A percentile compares a stretch with the other conserved stretches of the same genome.
Evolutionary conservation across 176 grass and related monocot species (phyloP).

Genomic region (Aegilops longissima): DNA sequence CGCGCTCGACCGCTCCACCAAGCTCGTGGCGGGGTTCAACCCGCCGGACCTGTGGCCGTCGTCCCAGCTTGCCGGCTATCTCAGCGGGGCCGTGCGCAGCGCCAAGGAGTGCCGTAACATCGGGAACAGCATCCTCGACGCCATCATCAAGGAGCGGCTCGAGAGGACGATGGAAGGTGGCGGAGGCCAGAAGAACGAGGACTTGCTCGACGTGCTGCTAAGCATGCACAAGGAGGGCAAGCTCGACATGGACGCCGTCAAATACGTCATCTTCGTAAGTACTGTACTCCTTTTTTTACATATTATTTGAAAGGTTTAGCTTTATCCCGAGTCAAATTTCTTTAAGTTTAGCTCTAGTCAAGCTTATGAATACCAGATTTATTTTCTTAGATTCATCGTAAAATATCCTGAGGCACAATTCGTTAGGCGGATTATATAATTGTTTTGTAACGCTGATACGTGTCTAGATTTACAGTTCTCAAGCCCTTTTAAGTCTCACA

Average conservation of each 20-base stretch:
- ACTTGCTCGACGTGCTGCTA: slow-evolving; percentile 54
- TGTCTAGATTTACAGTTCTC: too few species aligned
- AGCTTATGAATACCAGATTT: too few species aligned
- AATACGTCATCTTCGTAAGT: slow-evolving; percentile 50
- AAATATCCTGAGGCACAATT: too few species aligned
- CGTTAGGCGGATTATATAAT: too few species aligned
- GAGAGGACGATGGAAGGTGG: neutral
- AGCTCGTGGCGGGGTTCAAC: neutral
- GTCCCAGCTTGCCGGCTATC: slow-evolving; percentile 11
- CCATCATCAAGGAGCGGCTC: slow-evolving; percentile 49
- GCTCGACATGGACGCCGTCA: slow-evolving; percentile 38
- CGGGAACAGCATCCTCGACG: slow-evolving; percentile 41
- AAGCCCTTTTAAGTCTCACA: too few species aligned
- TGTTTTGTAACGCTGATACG: too few species aligned
- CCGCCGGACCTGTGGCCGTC: slow-evolving; percentile 58
- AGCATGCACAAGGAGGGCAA: slow-evolving; percentile 37
- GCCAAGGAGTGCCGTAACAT: neutral
- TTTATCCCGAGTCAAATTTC: too few species aligned
- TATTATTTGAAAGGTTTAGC: too few species aligned
- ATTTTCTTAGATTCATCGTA: too few species aligned
- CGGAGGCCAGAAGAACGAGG: slow-evolving; percentile 9
- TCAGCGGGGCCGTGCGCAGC: slow-evolving; percentile 30
- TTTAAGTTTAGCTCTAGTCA: too few species aligned
- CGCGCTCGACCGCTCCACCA: neutral
- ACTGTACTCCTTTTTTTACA: too few species aligned